Conservation (phyloP, 164 flowering plant species). For the Malania oleifera region DNA sequence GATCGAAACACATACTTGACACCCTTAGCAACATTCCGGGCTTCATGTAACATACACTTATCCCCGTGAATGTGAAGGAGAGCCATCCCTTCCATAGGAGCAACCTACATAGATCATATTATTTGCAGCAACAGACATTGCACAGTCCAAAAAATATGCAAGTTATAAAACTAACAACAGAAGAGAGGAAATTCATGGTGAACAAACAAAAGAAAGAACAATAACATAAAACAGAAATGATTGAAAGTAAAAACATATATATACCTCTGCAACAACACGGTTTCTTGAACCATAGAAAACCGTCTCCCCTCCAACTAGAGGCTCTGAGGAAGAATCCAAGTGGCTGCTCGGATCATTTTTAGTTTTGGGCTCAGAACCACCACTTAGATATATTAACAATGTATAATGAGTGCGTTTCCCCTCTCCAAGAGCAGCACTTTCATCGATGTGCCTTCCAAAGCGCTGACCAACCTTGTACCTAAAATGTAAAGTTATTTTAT, state of each 20-base stretch:
- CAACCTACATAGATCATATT: slow-evolving; percentile 43
- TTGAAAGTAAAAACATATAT: background rate
- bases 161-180: background rate
- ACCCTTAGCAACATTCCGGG: slow-evolving; percentile 72
- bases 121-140: background rate
- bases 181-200: background rate
- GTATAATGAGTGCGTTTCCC: slow-evolving; percentile 77
- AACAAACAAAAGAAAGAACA: background rate
- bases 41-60: slow-evolving; percentile 91
- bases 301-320: slow-evolving; percentile 88
- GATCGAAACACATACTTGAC: slow-evolving; percentile 88
- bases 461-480: slow-evolving; percentile 89
- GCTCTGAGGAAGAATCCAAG: slow-evolving; percentile 34
- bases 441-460: slow-evolving; percentile 94
- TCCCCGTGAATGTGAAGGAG: slow-evolving; percentile 91
- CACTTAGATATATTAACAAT: slow-evolving; percentile 75
- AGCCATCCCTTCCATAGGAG: slow-evolving; percentile 92
- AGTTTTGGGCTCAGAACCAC: slow-evolving; percentile 36
- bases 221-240: background rate
- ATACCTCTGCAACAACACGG: slow-evolving; percentile 80
- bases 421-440: slow-evolving; percentile 74
- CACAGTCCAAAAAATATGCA: slow-evolving; percentile 1
- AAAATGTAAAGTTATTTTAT: slow-evolving; percentile 6
- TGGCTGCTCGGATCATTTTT: slow-evolving; percentile 24
- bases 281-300: slow-evolving; percentile 83